Conservation (phyloP, 345 rosid genomes). For the Gossypium turneri region DNA sequence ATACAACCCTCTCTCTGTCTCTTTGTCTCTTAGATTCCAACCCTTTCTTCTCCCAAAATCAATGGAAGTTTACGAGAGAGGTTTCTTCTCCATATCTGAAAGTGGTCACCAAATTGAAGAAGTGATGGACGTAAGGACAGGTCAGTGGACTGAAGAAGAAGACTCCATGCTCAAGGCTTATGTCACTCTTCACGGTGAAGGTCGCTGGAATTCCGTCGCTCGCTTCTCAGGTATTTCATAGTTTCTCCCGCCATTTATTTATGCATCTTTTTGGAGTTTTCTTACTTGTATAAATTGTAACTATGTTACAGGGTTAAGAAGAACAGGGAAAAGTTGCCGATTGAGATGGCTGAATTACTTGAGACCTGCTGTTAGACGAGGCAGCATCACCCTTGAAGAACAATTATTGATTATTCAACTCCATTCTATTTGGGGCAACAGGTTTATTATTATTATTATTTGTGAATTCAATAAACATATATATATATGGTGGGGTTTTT, state of each 20-base stretch:
- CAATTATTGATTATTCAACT: constrained; percentile 74
- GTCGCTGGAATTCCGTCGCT: constrained; percentile 76
- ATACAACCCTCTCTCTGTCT: neutral
- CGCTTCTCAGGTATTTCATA: constrained; percentile 42
- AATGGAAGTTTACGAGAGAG: constrained; percentile 43
- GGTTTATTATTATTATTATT: constrained; percentile 28
- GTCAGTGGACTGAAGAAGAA: constrained; percentile 83
- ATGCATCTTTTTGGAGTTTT: neutral
- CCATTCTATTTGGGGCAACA: constrained; percentile 83
- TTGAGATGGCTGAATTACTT: constrained; percentile 84
- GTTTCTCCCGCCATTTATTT: neutral
- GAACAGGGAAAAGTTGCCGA: constrained; percentile 91
- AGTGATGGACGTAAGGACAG: constrained; percentile 53
- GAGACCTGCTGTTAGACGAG: constrained; percentile 76
- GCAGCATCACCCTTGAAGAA: constrained; percentile 69
- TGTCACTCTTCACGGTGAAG: constrained; percentile 66
- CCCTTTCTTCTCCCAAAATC: neutral
- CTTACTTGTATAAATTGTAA: neutral
- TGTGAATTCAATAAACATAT: neutral
- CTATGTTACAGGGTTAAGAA: constrained; percentile 49
- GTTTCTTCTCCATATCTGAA: constrained; percentile 16
- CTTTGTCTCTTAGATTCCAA: neutral
- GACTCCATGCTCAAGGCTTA: constrained; percentile 55
- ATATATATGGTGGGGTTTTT: neutral
- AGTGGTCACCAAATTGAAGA: constrained; percentile 28